These are phyloP conservation scores for Lineolata rhizophorae DNA, from an alignment of 495 filamentous ascomycete species.

Conservation along the genomic window DNA sequence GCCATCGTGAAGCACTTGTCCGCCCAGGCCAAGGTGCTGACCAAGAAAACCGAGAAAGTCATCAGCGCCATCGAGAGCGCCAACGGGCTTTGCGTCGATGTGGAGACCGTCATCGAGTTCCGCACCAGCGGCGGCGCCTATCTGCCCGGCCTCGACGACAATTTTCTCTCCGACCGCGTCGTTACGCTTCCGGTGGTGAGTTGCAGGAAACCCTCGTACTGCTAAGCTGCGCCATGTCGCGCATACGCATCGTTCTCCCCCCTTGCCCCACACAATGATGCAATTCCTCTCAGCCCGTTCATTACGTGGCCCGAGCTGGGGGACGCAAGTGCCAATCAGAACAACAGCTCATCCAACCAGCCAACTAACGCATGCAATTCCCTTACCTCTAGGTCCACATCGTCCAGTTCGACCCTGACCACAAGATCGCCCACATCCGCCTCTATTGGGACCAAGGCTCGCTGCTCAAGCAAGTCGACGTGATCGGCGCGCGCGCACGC, in stretches of 20 bases:
- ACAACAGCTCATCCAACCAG: neutral
- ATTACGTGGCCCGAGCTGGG: neutral
- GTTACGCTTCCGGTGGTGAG: conserved; percentile 68
- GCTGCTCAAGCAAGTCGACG: conserved; percentile 76
- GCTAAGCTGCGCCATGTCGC: too few species aligned
- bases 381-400: conserved; percentile 49
- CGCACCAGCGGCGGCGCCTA: conserved; percentile 60
- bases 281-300: too few species aligned
- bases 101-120: conserved; percentile 73
- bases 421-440: conserved; percentile 65
- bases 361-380: conserved; percentile 4
- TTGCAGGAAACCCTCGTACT: too few species aligned
- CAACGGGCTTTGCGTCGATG: conserved; percentile 47
- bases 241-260: too few species aligned
- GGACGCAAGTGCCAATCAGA: too few species aligned
- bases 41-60: conserved; percentile 57
- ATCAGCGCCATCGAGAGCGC: conserved; percentile 49
- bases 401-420: conserved; percentile 54
- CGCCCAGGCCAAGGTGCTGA: conserved; percentile 40
- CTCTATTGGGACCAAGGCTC: conserved; percentile 91
- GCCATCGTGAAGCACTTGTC: conserved; percentile 60
- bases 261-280: too few species aligned
- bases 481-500: conserved; percentile 70
- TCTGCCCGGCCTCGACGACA: conserved; percentile 79
- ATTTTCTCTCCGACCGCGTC: conserved; percentile 69